Percentiles rank a stretch among this genome's conserved stretches.
Conservation (phyloP, 495 filamentous ascomycete species). For the Aspergillus campestris region DNA sequence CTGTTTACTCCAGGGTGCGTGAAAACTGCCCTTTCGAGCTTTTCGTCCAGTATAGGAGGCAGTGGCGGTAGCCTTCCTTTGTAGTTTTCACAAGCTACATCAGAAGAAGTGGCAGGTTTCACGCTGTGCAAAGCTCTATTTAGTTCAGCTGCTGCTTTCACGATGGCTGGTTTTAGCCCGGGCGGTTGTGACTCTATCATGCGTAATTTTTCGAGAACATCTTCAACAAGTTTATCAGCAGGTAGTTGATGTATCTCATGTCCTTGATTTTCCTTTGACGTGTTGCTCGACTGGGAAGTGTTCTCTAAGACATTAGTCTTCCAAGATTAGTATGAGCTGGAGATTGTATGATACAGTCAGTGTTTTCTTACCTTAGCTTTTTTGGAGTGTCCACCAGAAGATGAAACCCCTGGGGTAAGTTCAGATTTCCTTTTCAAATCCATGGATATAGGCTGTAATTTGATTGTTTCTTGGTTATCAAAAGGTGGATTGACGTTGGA, state of each 20-base stretch:
- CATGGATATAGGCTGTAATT: slow-evolving; percentile 4
- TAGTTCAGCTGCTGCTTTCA: slow-evolving; percentile 15
- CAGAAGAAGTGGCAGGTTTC: background rate
- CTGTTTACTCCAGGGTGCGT: slow-evolving; percentile 49
- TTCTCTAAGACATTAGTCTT: background rate
- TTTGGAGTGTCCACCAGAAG: background rate
- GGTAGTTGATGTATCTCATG: too few species aligned
- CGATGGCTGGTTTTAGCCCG: slow-evolving; percentile 13
- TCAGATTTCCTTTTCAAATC: slow-evolving; percentile 13
- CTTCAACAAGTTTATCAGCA: too few species aligned
- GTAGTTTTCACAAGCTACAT: background rate
- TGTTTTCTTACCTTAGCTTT: slow-evolving; percentile 5
- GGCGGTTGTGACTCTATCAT: slow-evolving; percentile 1
- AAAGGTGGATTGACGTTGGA: too few species aligned
- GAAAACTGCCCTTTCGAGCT: slow-evolving; percentile 54
- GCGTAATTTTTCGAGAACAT: too few species aligned
- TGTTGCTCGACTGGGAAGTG: background rate
- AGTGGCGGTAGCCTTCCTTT: slow-evolving; percentile 36
- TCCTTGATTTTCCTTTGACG: too few species aligned
- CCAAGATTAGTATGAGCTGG: background rate
- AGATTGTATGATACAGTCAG: background rate
- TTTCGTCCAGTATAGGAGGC: slow-evolving; percentile 48
- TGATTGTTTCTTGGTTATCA: too few species aligned
- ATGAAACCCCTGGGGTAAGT: background rate
- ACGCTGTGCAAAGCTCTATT: slow-evolving; percentile 11